phyloP scores from a whole-genome alignment of 2,329 filamentous ascomycete genomes.

The Arachnopeziza araneosa region DNA sequence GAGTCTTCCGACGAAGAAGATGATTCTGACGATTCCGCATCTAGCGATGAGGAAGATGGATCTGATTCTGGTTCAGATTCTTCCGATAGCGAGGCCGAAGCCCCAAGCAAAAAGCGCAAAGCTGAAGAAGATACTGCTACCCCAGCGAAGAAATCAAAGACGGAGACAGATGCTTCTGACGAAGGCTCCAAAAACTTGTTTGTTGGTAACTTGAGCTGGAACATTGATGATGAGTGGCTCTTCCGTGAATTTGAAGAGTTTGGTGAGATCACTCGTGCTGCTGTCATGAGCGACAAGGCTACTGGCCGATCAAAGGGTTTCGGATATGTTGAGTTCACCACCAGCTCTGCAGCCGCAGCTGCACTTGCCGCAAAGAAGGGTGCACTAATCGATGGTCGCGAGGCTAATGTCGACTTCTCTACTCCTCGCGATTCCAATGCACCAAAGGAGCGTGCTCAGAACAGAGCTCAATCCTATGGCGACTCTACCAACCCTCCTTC shows the following conservation, averaged over 20 bases:
- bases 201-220: conserved; percentile 70
- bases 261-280: conserved; percentile 57
- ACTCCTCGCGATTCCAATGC: conserved; percentile 49
- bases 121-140: conserved; percentile 41
- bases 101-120: conserved; percentile 54
- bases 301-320: conserved; percentile 66
- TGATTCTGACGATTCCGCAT: conserved; percentile 12
- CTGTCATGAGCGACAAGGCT: conserved; percentile 63
- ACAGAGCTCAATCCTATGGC: conserved; percentile 50
- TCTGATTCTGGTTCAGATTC: conserved; percentile 21
- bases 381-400: conserved; percentile 58
- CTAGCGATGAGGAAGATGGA: conserved; percentile 8
- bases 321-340: conserved; percentile 67
- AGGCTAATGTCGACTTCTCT: conserved; percentile 66
- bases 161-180: conserved; percentile 32
- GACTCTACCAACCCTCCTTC: conserved; percentile 58
- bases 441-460: conserved; percentile 44
- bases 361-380: conserved; percentile 61
- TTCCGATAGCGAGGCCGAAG: conserved; percentile 21
- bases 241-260: conserved; percentile 62
- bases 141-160: conserved; percentile 49
- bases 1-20: conserved; percentile 19
- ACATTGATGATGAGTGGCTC: conserved; percentile 69
- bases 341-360: conserved; percentile 53
- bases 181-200: conserved; percentile 57